phyloP scores from a whole-genome alignment of 2,329 filamentous ascomycete species.

The Xylaria sp. region DNA sequence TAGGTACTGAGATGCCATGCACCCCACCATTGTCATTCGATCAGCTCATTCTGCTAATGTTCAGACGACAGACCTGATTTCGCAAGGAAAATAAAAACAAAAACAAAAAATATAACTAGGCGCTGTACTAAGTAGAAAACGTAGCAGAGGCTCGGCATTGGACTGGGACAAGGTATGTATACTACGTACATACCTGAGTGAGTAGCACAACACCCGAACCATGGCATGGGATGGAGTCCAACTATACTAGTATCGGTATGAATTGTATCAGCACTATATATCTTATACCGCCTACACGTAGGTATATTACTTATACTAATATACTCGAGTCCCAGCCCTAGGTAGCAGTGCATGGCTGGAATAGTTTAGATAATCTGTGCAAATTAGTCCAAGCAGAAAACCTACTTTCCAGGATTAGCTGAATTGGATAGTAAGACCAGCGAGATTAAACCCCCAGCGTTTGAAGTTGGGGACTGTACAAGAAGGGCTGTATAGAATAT shows the following conservation, averaged over 20 bases:
- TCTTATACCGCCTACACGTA: neutral
- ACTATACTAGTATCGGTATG: neutral
- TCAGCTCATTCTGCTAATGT: slow-evolving; percentile 26
- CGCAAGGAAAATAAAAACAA: neutral
- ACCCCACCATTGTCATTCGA: slow-evolving; percentile 35
- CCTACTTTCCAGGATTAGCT: slow-evolving; percentile 7
- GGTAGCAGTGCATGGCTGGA: neutral
- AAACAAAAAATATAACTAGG: slow-evolving; percentile 9
- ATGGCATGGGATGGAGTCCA: slow-evolving; percentile 3
- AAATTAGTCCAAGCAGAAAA: neutral
- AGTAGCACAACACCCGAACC: too few species aligned
- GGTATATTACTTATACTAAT: neutral
- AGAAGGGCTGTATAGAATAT: neutral
- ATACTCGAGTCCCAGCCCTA: neutral
- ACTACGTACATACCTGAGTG: too few species aligned
- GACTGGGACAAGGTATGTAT: neutral
- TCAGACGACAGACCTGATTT: slow-evolving; percentile 15
- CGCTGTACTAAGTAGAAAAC: neutral
- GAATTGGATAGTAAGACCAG: slow-evolving; percentile 20
- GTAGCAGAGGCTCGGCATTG: slow-evolving; percentile 6
- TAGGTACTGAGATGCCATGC: slow-evolving; percentile 14
- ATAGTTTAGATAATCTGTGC: neutral
- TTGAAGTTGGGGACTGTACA: slow-evolving; percentile 17
- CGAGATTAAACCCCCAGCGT: slow-evolving; percentile 16
- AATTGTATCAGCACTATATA: neutral